Evolutionary conservation across 2,329 filamentous ascomycete genomes (phyloP).

Genomic region (Aspergillus sp.): DNA sequence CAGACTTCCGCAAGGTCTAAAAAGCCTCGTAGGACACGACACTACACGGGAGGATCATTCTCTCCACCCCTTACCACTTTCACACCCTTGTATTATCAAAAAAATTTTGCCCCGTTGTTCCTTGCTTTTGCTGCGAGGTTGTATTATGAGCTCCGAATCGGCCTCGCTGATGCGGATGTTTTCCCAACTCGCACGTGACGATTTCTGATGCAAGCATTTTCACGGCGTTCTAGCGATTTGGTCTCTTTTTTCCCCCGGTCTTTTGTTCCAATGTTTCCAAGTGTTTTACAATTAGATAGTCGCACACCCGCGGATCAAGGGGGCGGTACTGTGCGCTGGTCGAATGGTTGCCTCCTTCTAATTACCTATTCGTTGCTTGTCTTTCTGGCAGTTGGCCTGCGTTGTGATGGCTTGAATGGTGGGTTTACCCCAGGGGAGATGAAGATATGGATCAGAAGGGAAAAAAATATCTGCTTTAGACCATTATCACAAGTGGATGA

Average conservation of each 20-base stretch:
- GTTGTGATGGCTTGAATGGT: neutral
- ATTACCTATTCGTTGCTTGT: constrained; percentile 18
- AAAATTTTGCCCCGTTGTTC: constrained; percentile 14
- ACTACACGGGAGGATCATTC: constrained; percentile 17
- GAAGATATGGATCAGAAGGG: constrained; percentile 5
- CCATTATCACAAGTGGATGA: constrained; percentile 2
- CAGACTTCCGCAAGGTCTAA: constrained; percentile 64
- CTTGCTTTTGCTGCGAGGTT: constrained; percentile 10
- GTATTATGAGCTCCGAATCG: constrained; percentile 15
- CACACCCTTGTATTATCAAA: constrained; percentile 29
- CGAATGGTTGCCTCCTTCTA: constrained; percentile 39
- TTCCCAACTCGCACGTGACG: constrained; percentile 26
- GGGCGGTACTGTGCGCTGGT: constrained; percentile 42
- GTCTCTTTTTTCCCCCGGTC: constrained; percentile 9
- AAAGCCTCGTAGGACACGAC: constrained; percentile 7
- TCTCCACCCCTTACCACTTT: constrained; percentile 15
- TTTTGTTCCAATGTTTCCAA: constrained; percentile 17
- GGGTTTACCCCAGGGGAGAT: neutral
- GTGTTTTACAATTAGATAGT: constrained; percentile 39
- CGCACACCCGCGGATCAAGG: constrained; percentile 35
- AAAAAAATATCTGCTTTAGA: constrained; percentile 6
- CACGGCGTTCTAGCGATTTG: constrained; percentile 44
- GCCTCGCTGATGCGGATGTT: constrained; percentile 14
- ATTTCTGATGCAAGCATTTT: constrained; percentile 42
- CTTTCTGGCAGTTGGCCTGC: neutral